phyloP scores from a whole-genome alignment of 2,329 filamentous ascomycete species.

The Curvularia verruculosa region DNA sequence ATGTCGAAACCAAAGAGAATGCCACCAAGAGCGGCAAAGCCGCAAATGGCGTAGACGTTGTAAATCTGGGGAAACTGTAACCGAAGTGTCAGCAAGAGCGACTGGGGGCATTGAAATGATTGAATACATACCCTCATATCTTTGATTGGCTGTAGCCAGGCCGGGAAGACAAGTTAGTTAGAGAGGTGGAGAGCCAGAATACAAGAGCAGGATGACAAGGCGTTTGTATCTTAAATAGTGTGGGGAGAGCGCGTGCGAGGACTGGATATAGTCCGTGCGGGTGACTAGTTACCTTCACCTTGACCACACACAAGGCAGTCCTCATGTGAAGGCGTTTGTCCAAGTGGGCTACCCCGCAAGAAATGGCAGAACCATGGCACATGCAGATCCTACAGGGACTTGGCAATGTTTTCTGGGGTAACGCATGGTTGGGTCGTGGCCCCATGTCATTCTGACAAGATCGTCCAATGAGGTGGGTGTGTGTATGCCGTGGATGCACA shows the following conservation, averaged over 20 bases:
- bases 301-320: constrained; percentile 2
- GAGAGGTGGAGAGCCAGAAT: constrained; percentile 4
- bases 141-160: constrained; percentile 20
- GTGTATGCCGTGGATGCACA: constrained; percentile 9
- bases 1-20: constrained; percentile 51
- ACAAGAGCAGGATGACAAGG: neutral
- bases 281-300: constrained; percentile 18
- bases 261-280: constrained; percentile 19
- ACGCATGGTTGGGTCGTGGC: constrained; percentile 22
- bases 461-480: constrained; percentile 13
- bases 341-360: constrained; percentile 30
- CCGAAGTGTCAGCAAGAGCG: neutral
- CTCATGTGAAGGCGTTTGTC: constrained; percentile 19
- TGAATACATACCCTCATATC: constrained; percentile 38
- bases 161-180: constrained; percentile 15
- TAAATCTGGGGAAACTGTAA: constrained; percentile 50
- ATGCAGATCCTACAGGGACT: constrained; percentile 16
- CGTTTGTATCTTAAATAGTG: constrained; percentile 19
- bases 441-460: constrained; percentile 20
- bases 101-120: neutral
- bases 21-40: constrained; percentile 64
- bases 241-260: constrained; percentile 28
- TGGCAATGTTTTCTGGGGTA: constrained; percentile 31
- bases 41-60: constrained; percentile 55
- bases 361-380: constrained; percentile 22